phyloP scores from a whole-genome alignment of 805 yeast genomes.

The Candida methanosorbosa region DNA sequence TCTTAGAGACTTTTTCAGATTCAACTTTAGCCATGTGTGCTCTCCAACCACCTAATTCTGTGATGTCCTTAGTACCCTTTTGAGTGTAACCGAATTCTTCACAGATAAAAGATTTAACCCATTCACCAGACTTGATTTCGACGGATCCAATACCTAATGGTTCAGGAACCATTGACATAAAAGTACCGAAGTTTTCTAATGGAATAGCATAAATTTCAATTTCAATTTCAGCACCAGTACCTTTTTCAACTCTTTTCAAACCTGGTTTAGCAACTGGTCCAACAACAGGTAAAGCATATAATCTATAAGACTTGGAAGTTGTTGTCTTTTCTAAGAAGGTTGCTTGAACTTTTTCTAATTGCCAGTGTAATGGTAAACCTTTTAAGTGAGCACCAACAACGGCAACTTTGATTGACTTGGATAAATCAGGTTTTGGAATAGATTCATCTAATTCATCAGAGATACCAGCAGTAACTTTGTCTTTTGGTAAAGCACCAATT shows the following conservation, averaged over 20 bases:
- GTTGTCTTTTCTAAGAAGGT: constrained; percentile 53
- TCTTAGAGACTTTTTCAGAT: constrained; percentile 17
- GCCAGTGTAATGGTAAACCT: constrained; percentile 92
- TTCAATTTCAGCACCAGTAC: constrained; percentile 51
- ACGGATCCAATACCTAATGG: constrained; percentile 95
- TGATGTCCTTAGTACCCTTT: constrained; percentile 69
- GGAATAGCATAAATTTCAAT: constrained; percentile 86
- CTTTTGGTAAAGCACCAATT: constrained; percentile 35
- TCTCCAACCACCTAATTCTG: constrained; percentile 87
- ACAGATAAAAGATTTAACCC: constrained; percentile 91
- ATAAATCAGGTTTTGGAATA: constrained; percentile 35
- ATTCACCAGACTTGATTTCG: constrained; percentile 69
- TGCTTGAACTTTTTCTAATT: constrained; percentile 78
- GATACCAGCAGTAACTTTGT: constrained; percentile 15
- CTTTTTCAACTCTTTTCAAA: constrained; percentile 48
- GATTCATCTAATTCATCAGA: constrained; percentile 36
- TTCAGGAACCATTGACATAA: constrained; percentile 82
- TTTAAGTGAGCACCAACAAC: constrained; percentile 95
- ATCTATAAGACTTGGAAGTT: constrained; percentile 62
- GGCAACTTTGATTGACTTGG: constrained; percentile 56
- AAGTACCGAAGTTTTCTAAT: constrained; percentile 65
- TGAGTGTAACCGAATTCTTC: constrained; percentile 79
- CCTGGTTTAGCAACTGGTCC: constrained; percentile 93
- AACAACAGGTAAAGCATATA: constrained; percentile 73
- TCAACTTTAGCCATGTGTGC: constrained; percentile 34